Evolutionary conservation across 257 asterid genomes (phyloP), one percentile per base, ranked within the genome.

Genomic region (Henckelia pumila): DNA sequence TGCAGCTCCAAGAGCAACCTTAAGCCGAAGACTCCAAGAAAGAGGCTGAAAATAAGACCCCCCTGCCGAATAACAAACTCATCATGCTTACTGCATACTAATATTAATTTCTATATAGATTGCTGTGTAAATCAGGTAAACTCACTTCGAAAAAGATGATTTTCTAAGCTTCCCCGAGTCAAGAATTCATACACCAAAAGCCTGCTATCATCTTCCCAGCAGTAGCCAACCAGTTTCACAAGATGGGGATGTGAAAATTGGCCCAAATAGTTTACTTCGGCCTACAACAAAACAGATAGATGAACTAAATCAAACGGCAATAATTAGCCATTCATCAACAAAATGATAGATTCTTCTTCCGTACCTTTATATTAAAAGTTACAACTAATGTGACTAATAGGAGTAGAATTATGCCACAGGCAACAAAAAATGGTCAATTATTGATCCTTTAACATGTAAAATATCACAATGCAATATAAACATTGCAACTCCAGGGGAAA

Each of bases 11-110:
- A 77, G 78, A 70, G 93, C 93, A 63, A 88, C 96, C 81, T 85
- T 89, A 77, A 89, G 81, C 10, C 97, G 96, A 37, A 89, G 93
- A 64, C 71, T 80, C 98, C 98, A 92, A 3, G 96, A 86, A 33
- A 92, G 89, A 49, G 98, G 97, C 61, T 89, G 97, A 79, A 89
- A 92, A 72, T 87, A 92, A 6, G 98, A 92, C 1, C 97, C 98
- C 75, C 98, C 98, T 92, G 82, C 56, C 56, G 32, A 53, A 63
- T 2, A 50, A 2, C 19, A 7, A 32, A 35, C 44, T 25, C 67
- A 3, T 40, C 57, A 49, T 58, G 64, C 23, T 53, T 7, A 56
- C 23, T 3, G 30, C 3, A 37, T 5, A 67, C 5, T 20, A 14
- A 21, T 23, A 22, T 72, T 20, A 6, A 19, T 59, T 57, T 24